Evolutionary conservation across 176 grass and related monocot genomes (phyloP).

Genomic region (Juncus effusus): DNA sequence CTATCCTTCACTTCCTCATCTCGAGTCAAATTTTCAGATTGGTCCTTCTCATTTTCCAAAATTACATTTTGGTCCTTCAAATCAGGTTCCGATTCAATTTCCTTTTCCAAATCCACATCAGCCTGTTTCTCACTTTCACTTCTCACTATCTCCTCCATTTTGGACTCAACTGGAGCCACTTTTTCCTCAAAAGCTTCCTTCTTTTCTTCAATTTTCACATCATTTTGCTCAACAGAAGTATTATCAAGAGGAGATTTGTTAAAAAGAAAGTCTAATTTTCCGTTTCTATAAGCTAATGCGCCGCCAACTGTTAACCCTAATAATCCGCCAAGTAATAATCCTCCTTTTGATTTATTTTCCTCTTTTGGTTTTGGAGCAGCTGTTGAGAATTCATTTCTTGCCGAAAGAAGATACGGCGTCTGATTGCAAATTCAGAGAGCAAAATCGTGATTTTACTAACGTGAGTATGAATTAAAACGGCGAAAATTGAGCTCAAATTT

Average conservation of each 20-base stretch:
- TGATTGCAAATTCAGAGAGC: slow-evolving; percentile 21
- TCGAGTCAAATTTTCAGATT: slow-evolving; percentile 32
- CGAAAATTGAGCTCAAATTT: not conserved
- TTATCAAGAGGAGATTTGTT: slow-evolving; percentile 32
- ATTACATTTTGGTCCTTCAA: slow-evolving; percentile 22
- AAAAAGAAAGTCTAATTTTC: slow-evolving; percentile 49
- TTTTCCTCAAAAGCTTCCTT: slow-evolving; percentile 31
- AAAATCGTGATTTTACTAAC: too few species aligned
- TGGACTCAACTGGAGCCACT: slow-evolving; percentile 29
- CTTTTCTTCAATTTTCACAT: slow-evolving; percentile 37
- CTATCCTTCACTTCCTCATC: slow-evolving; percentile 28
- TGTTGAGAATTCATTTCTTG: slow-evolving; percentile 62
- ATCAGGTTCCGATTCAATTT: slow-evolving; percentile 38
- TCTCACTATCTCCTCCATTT: slow-evolving; percentile 22
- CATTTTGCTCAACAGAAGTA: slow-evolving; percentile 25
- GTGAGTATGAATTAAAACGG: not conserved
- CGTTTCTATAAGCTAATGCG: slow-evolving; percentile 67
- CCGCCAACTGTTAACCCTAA: slow-evolving; percentile 64
- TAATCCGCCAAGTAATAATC: slow-evolving; percentile 35
- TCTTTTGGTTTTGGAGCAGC: slow-evolving; percentile 52
- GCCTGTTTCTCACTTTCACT: slow-evolving; percentile 23
- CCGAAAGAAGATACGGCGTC: slow-evolving; percentile 42
- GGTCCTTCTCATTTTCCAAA: slow-evolving; percentile 34
- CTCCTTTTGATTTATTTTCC: slow-evolving; percentile 47
- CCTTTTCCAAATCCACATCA: slow-evolving; percentile 27